Conservation (phyloP, 1,284 basidiomycete species). For the Leccinum griseonigrum region DNA sequence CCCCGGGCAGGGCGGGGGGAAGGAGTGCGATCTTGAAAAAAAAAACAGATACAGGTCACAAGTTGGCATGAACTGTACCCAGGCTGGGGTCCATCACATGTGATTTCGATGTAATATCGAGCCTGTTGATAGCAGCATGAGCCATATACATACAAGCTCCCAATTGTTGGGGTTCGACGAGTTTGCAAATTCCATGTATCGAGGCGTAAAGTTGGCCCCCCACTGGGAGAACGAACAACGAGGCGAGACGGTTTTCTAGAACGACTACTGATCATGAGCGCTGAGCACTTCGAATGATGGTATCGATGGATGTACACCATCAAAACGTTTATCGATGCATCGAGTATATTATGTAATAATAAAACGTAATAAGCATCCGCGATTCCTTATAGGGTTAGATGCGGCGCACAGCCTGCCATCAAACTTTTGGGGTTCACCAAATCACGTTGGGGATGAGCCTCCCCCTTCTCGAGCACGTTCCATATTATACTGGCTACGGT, state of each 20-base stretch:
- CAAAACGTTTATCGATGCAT: background rate
- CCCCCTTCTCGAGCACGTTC: conserved; percentile 6
- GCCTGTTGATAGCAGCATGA: no score
- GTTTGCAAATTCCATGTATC: background rate
- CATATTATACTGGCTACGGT: conserved; percentile 14
- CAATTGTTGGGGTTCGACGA: background rate
- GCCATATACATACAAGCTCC: no score
- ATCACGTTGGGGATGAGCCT: conserved; percentile 10
- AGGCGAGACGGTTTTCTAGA: background rate
- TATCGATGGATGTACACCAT: background rate
- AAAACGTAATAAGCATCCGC: background rate
- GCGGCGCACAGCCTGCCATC: background rate
- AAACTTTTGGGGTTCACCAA: conserved; percentile 1
- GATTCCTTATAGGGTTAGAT: conserved; percentile 10
- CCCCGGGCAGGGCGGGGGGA: background rate
- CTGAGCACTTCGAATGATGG: background rate
- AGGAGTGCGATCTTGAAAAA: background rate
- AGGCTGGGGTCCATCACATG: no score
- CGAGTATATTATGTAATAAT: background rate
- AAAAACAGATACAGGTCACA: no score
- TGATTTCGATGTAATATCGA: no score
- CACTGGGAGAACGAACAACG: background rate
- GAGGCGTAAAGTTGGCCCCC: background rate
- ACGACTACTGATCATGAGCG: background rate
- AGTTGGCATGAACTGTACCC: no score